A percentile compares a stretch with the other conserved stretches of the same genome.
These are phyloP conservation scores for Penicillium bialowiezense DNA, from an alignment of 495 filamentous ascomycete species.

Conservation along the genomic window DNA sequence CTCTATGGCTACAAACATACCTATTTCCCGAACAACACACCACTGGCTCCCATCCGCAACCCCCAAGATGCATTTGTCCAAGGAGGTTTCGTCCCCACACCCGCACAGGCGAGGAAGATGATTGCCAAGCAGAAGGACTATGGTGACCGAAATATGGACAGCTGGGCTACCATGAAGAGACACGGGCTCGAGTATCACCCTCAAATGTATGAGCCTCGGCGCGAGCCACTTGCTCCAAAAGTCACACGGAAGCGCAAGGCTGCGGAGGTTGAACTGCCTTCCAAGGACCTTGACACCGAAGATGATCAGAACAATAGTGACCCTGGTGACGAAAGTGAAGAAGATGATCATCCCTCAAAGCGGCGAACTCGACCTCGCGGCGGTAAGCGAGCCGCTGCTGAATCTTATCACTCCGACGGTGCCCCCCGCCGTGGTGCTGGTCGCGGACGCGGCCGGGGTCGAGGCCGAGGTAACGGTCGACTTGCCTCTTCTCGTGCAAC, in stretches of 20 bases:
- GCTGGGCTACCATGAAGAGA: conserved; percentile 31
- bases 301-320: conserved; percentile 25
- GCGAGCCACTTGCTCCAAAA: conserved; percentile 53
- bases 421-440: conserved; percentile 29
- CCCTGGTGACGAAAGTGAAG: conserved; percentile 29
- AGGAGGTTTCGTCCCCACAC: conserved; percentile 44
- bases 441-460: conserved; percentile 51
- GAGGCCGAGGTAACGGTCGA: conserved; percentile 21
- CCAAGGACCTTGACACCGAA: conserved; percentile 29
- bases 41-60: conserved; percentile 13
- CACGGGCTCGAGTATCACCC: conserved; percentile 35
- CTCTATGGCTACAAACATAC: conserved; percentile 43
- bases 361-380: conserved; percentile 35
- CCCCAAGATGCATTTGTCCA: conserved; percentile 42
- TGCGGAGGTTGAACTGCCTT: conserved; percentile 34
- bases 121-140: conserved; percentile 27
- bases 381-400: conserved; percentile 26
- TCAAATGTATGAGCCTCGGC: conserved; percentile 46
- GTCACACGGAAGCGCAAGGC: conserved; percentile 45
- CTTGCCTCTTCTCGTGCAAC: conserved; percentile 17
- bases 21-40: conserved; percentile 10
- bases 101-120: conserved; percentile 41
- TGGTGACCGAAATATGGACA: conserved; percentile 39
- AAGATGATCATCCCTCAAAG: conserved; percentile 28
- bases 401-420: conserved; percentile 19